phyloP scores from a whole-genome alignment of 2,329 filamentous ascomycete species.

The Seiridium unicorne region DNA sequence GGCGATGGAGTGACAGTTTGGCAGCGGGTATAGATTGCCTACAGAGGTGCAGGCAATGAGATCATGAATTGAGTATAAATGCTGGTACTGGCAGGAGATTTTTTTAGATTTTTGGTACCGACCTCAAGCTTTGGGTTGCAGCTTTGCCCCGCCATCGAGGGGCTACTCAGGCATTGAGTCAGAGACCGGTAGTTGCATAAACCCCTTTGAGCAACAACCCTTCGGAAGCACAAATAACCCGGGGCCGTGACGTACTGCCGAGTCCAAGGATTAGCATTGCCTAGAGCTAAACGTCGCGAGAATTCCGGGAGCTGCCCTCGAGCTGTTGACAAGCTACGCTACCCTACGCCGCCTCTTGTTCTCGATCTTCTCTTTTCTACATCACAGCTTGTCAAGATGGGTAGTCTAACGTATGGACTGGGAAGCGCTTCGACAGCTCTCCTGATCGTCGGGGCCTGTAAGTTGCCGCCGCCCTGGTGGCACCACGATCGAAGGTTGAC shows the following conservation, averaged over 20 bases:
- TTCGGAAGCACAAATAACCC: neutral
- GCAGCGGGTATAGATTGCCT: neutral
- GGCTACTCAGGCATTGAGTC: neutral
- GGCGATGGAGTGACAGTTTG: constrained; percentile 36
- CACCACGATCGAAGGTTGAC: neutral
- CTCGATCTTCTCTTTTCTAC: neutral
- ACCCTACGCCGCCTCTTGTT: neutral
- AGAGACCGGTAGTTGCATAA: neutral
- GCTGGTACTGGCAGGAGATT: neutral
- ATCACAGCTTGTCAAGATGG: constrained; percentile 9
- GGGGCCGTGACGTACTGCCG: neutral
- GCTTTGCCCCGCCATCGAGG: neutral
- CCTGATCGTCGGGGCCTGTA: constrained; percentile 13
- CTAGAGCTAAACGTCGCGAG: constrained; percentile 10
- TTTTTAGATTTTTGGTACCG: neutral
- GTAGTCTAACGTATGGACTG: constrained; percentile 10
- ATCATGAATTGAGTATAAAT: neutral
- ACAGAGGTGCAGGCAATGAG: neutral
- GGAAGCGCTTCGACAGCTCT: constrained; percentile 12
- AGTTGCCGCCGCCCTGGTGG: neutral
- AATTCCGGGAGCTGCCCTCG: constrained; percentile 8
- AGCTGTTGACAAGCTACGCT: constrained; percentile 3
- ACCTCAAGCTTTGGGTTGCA: neutral
- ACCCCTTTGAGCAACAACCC: neutral
- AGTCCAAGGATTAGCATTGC: neutral